Evolutionary conservation across 495 filamentous ascomycete genomes (phyloP).

Genomic region (Penicillium manginii): DNA sequence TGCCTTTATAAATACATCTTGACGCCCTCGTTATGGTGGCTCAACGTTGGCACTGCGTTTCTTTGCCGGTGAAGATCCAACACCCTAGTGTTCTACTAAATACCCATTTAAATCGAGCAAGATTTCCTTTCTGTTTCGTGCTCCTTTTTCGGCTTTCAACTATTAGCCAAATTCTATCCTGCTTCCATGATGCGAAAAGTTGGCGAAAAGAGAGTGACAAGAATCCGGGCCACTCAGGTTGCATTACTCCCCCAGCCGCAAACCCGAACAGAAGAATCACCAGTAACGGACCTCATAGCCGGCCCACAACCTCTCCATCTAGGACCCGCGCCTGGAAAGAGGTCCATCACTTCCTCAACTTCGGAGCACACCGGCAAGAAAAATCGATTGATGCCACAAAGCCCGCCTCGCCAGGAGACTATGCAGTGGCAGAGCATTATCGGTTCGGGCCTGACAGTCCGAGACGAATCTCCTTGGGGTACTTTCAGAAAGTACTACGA

Average conservation of each 20-base stretch:
- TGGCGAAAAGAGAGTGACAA: constrained; percentile 5
- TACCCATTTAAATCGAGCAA: constrained; percentile 4
- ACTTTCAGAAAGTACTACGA: constrained; percentile 18
- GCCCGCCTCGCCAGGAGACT: constrained; percentile 10
- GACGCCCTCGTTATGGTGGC: background rate
- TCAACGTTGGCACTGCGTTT: background rate
- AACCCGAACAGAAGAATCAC: background rate
- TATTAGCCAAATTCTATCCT: background rate
- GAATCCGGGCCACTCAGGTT: background rate
- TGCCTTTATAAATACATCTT: background rate
- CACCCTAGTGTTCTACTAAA: background rate
- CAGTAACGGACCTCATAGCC: background rate
- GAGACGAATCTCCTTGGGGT: constrained; percentile 18
- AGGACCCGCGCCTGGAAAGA: background rate
- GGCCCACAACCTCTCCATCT: background rate
- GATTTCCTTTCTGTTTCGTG: background rate
- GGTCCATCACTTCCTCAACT: background rate
- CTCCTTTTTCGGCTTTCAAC: background rate
- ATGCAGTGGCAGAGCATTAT: constrained; percentile 6
- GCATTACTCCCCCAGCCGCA: background rate
- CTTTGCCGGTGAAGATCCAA: background rate
- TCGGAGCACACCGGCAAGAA: constrained; percentile 12
- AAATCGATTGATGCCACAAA: constrained; percentile 3
- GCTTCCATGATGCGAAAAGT: background rate
- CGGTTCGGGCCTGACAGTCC: constrained; percentile 9